A percentile compares a stretch with the other conserved stretches of the same genome.
Evolutionary conservation across 768 basidiomycete genomes (phyloP).

Genomic region (Amanita rimosa): DNA sequence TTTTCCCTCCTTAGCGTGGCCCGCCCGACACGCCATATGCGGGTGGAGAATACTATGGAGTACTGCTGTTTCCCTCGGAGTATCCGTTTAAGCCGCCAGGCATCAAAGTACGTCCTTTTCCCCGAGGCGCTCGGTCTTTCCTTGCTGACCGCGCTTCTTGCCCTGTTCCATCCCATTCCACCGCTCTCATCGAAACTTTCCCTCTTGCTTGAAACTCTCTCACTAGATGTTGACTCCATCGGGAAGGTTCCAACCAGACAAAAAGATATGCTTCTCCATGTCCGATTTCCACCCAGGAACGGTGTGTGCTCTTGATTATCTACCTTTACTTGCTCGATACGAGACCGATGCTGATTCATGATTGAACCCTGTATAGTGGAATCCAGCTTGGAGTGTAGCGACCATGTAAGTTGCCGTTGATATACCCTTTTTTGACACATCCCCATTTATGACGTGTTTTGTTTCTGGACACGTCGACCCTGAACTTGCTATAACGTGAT

Average conservation of each 20-base stretch:
- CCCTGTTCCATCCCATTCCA: not conserved
- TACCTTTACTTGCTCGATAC: not conserved
- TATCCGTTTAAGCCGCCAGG: constrained; percentile 97
- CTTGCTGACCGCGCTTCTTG: not conserved
- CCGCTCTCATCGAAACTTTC: not conserved
- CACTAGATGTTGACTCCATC: constrained; percentile 82
- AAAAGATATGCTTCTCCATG: constrained; percentile 98
- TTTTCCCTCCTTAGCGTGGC: constrained; percentile 49
- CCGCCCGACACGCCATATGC: constrained; percentile 87
- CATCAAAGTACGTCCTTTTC: constrained; percentile 64
- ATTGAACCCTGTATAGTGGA: constrained; percentile 52
- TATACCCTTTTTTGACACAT: not conserved
- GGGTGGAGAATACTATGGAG: constrained; percentile 91
- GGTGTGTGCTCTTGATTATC: constrained; percentile 30
- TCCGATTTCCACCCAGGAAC: constrained; percentile 89
- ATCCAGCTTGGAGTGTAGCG: constrained; percentile 90
- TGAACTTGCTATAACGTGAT: constrained; percentile 4
- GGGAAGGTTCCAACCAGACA: constrained; percentile 83
- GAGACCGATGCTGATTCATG: not conserved
- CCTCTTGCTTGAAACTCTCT: constrained; percentile 2
- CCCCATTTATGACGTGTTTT: constrained; percentile 1
- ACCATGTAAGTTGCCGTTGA: constrained; percentile 61
- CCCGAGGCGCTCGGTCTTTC: not conserved
- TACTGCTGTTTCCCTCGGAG: constrained; percentile 86
- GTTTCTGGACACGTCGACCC: constrained; percentile 5